These are phyloP conservation scores for Solanum sitiens DNA, from an alignment of 257 asterid species.

Conservation along the genomic window DNA sequence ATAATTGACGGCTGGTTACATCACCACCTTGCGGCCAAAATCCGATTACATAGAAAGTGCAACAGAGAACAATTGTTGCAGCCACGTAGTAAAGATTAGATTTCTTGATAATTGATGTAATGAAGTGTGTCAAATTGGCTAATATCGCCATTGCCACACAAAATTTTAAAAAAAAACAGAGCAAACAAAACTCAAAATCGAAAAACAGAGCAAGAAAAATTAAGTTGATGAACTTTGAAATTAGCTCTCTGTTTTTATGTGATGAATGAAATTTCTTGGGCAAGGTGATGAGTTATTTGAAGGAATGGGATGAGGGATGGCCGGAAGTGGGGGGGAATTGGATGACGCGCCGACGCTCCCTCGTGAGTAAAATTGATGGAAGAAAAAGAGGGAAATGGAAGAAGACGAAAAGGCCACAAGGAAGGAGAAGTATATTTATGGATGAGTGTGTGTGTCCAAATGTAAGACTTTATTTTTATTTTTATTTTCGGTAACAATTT, in stretches of 20 bases:
- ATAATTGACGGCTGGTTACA: conserved; percentile 1
- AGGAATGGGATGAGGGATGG: neutral
- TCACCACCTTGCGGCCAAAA: conserved; percentile 63
- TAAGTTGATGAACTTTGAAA: neutral
- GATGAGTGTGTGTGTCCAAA: neutral
- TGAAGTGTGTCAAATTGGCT: conserved; percentile 29
- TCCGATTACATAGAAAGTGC: conserved; percentile 61
- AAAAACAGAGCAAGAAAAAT: neutral
- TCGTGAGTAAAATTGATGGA: conserved; percentile 25
- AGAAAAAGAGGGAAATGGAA: neutral
- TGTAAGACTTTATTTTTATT: neutral
- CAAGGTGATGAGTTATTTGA: neutral
- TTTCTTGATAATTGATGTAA: conserved; percentile 45
- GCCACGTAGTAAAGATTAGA: conserved; percentile 45
- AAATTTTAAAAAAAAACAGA: neutral
- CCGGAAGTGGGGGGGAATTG: too few relatives aligned
- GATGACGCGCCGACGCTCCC: conserved; percentile 27
- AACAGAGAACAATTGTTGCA: conserved; percentile 45
- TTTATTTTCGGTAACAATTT: conserved; percentile 11
- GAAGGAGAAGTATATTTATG: conserved; percentile 8
- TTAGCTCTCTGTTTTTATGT: neutral
- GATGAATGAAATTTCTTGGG: neutral
- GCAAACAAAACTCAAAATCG: neutral
- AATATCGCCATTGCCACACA: conserved; percentile 45
- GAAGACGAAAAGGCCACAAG: neutral